Conservation (phyloP, 768 basidiomycete genomes). For the Termitomyces sp. region DNA sequence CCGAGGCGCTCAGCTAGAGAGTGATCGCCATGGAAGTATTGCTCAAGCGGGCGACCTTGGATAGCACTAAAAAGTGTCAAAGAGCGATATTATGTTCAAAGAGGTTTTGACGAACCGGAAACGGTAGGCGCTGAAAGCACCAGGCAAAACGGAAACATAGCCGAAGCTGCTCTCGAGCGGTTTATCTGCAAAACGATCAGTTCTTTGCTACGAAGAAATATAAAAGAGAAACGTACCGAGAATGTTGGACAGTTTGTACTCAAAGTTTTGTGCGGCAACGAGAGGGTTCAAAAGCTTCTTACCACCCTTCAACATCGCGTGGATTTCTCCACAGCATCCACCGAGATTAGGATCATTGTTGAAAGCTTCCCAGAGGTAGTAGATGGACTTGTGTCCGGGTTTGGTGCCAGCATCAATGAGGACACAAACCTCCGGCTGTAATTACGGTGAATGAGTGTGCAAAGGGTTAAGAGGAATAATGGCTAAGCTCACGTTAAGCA, state of each 20-base stretch:
- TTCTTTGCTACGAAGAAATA: background rate
- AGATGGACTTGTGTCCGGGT: constrained; percentile 94
- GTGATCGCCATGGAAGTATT: constrained; percentile 86
- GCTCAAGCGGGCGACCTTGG: constrained; percentile 80
- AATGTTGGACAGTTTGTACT: constrained; percentile 99
- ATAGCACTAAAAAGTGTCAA: constrained; percentile 58
- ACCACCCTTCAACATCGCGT: constrained; percentile 96
- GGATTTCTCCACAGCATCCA: constrained; percentile 90
- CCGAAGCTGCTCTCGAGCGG: constrained; percentile 95
- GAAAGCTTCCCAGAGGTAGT: constrained; percentile 92
- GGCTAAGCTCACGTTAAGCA: constrained; percentile 52
- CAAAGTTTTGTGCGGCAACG: constrained; percentile 94
- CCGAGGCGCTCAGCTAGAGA: constrained; percentile 90
- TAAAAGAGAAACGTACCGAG: constrained; percentile 45
- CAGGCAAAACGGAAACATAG: constrained; percentile 92
- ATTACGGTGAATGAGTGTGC: background rate
- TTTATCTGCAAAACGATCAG: constrained; percentile 54
- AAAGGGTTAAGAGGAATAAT: background rate
- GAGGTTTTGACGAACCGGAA: constrained; percentile 26
- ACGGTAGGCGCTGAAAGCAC: constrained; percentile 95
- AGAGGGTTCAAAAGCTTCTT: constrained; percentile 89
- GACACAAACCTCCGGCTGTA: constrained; percentile 85
- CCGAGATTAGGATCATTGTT: constrained; percentile 76
- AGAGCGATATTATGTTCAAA: background rate
- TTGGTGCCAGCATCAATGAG: constrained; percentile 95